phyloP scores from a whole-genome alignment of 2,329 filamentous ascomycete genomes.

The Hypoxylon sp. region DNA sequence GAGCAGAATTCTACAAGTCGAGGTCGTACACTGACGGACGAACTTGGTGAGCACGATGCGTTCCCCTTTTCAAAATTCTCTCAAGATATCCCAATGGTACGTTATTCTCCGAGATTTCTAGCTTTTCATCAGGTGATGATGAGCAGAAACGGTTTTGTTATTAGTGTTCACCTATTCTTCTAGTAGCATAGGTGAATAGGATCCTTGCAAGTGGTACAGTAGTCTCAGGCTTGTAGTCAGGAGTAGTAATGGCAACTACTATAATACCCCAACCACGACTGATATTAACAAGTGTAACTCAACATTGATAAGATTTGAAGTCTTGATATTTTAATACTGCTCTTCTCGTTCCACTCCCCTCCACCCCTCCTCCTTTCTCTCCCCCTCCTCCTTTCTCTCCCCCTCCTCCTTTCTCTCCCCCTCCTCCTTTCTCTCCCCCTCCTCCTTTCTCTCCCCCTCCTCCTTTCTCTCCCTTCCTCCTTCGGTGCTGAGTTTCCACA shows the following conservation, averaged over 20 bases:
- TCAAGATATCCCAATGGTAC: conserved; percentile 2
- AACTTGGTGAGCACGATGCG: background rate
- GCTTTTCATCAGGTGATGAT: background rate
- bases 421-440: no score
- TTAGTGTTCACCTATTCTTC: background rate
- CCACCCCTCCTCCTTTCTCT: no score
- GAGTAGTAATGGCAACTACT: background rate
- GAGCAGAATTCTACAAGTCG: background rate
- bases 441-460: no score
- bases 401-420: no score
- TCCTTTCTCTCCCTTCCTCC: no score
- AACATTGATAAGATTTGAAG: background rate
- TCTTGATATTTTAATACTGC: no score
- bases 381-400: no score
- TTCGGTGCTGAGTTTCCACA: no score
- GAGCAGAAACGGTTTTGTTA: background rate
- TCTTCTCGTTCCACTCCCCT: no score
- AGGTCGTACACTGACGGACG: background rate
- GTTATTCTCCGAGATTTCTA: background rate
- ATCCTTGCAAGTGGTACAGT: background rate
- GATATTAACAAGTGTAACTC: background rate
- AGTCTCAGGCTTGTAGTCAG: conserved; percentile 1
- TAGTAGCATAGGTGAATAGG: background rate
- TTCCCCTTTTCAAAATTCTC: conserved; percentile 12
- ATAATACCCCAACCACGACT: background rate